Conservation (phyloP, 768 basidiomycete species). For the Gymnopilus dilepis region DNA sequence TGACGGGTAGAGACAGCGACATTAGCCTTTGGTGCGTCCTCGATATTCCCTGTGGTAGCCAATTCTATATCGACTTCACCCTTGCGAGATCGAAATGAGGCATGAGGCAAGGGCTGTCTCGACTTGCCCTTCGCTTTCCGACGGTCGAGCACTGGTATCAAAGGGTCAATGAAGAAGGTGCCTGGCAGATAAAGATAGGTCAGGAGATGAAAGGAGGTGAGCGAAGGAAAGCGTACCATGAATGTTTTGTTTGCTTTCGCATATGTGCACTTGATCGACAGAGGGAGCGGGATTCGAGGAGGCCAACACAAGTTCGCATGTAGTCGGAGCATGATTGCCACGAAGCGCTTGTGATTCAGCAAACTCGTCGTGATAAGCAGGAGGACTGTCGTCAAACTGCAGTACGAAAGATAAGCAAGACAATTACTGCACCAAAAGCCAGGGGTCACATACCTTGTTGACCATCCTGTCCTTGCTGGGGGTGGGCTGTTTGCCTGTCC, state of each 20-base stretch:
- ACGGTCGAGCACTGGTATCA: constrained; percentile 33
- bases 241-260: constrained; percentile 36
- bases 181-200: constrained; percentile 31
- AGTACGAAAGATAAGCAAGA: neutral
- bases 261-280: constrained; percentile 39
- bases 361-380: constrained; percentile 27
- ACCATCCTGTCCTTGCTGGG: neutral
- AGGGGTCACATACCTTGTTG: neutral
- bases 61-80: constrained; percentile 44
- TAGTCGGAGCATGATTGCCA: neutral
- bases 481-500: neutral
- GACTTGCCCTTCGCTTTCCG: constrained; percentile 29
- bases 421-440: neutral
- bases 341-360: neutral
- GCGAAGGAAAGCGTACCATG: constrained; percentile 29
- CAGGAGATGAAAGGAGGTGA: neutral
- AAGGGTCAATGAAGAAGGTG: constrained; percentile 47
- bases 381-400: constrained; percentile 25
- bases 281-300: constrained; percentile 25
- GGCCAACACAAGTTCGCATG: neutral
- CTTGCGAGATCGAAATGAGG: constrained; percentile 48
- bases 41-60: constrained; percentile 42
- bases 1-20: constrained; percentile 42
- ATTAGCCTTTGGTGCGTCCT: constrained; percentile 36
- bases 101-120: constrained; percentile 38